phyloP scores from a whole-genome alignment of 768 basidiomycete genomes.

The Suillus variegatus region DNA sequence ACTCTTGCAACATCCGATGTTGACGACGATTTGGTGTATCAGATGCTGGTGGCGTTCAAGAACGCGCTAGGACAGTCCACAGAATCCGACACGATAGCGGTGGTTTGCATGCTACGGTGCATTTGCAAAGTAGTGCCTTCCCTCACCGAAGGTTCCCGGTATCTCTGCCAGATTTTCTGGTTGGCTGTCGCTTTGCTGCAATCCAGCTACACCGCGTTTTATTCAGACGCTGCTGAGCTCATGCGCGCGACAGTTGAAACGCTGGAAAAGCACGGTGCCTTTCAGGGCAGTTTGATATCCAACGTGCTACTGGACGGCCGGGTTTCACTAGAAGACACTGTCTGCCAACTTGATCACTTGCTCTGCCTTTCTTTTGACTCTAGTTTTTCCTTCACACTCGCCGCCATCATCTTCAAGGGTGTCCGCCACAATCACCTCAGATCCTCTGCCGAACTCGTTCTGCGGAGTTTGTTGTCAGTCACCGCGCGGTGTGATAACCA shows the following conservation, averaged over 20 bases:
- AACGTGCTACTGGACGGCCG: constrained; percentile 66
- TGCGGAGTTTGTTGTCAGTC: constrained; percentile 64
- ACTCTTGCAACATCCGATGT: constrained; percentile 82
- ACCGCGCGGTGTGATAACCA: constrained; percentile 48
- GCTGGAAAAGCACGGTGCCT: constrained; percentile 61
- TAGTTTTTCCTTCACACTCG: constrained; percentile 80
- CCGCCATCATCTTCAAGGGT: constrained; percentile 85
- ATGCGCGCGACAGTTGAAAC: constrained; percentile 64
- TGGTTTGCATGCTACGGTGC: constrained; percentile 89
- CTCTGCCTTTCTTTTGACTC: constrained; percentile 75
- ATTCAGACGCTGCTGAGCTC: constrained; percentile 67
- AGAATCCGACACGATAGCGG: constrained; percentile 66
- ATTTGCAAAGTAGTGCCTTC: constrained; percentile 77
- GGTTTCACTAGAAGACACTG: constrained; percentile 62
- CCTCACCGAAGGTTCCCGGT: constrained; percentile 67
- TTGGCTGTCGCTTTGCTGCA: constrained; percentile 82
- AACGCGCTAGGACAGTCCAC: constrained; percentile 68
- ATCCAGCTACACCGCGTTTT: constrained; percentile 70
- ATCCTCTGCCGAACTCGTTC: constrained; percentile 58
- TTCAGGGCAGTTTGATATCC: constrained; percentile 54
- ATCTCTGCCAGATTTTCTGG: constrained; percentile 82
- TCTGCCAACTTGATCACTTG: constrained; percentile 70
- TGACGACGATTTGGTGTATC: constrained; percentile 92
- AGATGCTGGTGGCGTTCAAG: constrained; percentile 87
- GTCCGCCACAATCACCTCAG: constrained; percentile 67